Percentiles rank a stretch among this genome's conserved stretches.
These are phyloP conservation scores for Tuber aestivum DNA, from an alignment of 495 filamentous ascomycete genomes.

Conservation along the genomic window DNA sequence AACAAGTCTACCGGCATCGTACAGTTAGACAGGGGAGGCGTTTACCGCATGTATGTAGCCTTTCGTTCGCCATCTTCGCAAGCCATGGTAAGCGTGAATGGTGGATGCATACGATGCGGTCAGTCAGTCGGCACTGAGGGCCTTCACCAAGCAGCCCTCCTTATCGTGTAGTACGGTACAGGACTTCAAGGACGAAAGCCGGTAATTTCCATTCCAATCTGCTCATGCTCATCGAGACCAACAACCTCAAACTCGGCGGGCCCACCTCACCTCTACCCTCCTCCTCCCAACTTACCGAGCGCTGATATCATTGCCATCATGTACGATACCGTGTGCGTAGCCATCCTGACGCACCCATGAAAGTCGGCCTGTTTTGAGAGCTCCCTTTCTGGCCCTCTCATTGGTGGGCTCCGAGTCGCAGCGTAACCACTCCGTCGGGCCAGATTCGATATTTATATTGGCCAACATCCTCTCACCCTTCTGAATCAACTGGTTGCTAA, in stretches of 20 bases:
- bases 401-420: constrained; percentile 11
- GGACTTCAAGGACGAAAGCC: neutral
- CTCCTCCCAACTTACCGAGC: neutral
- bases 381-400: neutral
- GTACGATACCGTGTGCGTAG: neutral
- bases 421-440: constrained; percentile 20
- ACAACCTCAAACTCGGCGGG: neutral
- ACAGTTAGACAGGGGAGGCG: neutral
- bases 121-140: neutral
- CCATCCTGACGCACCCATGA: neutral
- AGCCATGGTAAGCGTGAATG: constrained; percentile 4
- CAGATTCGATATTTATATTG: constrained; percentile 23
- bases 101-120: neutral
- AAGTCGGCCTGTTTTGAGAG: neutral
- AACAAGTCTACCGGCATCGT: neutral
- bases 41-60: constrained; percentile 2
- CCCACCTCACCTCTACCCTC: too few relatives aligned
- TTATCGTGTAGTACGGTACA: neutral
- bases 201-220: constrained; percentile 2
- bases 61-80: constrained; percentile 2
- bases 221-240: neutral
- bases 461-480: constrained; percentile 8
- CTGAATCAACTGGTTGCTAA: constrained; percentile 2
- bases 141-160: neutral
- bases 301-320: neutral